phyloP scores from a whole-genome alignment of 768 basidiomycete genomes.

The Lactifluus piperatus region DNA sequence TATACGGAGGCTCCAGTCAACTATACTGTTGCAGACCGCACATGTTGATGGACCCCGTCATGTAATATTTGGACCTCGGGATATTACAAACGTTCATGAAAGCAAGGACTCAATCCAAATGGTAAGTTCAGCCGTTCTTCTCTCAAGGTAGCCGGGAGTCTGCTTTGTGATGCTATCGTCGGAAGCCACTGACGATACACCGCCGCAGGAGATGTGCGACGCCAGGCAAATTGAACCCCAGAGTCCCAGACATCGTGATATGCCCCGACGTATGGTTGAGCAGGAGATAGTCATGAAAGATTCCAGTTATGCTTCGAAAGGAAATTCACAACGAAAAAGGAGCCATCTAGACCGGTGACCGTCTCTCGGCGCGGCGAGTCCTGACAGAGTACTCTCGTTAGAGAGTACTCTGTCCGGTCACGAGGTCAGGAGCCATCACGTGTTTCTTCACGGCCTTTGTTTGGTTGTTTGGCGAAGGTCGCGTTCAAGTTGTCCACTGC shows the following conservation, averaged over 20 bases:
- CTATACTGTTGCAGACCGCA: no score
- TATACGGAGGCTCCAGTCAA: no score
- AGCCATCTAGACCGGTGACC: no score
- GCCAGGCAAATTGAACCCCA: neutral
- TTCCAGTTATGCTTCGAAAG: neutral
- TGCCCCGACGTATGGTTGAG: neutral
- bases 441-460: constrained; percentile 11
- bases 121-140: neutral
- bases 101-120: neutral
- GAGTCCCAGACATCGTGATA: neutral
- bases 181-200: neutral
- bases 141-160: neutral
- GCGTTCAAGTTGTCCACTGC: no score
- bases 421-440: constrained; percentile 7
- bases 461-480: constrained; percentile 13
- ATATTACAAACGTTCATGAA: no score
- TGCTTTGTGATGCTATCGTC: neutral
- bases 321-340: no score
- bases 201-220: neutral
- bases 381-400: no score
- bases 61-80: no score
- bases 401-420: no score
- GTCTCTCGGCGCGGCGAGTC: no score
- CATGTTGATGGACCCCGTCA: no score
- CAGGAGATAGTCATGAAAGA: neutral